Percentiles rank a stretch among this genome's conserved stretches.
Evolutionary conservation across 768 basidiomycete genomes (phyloP).

Genomic region (Omphalotus guepiniiformis): DNA sequence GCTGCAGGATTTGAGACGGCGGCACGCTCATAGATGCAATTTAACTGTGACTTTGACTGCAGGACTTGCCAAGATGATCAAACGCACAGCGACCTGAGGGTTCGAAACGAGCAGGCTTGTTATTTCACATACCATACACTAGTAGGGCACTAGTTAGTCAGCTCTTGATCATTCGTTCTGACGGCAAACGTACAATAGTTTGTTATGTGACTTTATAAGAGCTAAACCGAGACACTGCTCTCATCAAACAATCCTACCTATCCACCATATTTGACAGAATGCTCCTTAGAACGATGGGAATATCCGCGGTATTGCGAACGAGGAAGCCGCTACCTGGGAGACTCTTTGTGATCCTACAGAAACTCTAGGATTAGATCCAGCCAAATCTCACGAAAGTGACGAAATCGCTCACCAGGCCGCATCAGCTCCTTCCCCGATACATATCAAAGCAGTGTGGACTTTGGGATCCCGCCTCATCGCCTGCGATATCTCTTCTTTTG

Average conservation of each 20-base stretch:
- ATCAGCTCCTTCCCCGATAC: constrained; percentile 68
- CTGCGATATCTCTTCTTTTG: constrained; percentile 50
- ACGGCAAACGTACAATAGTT: too few species aligned
- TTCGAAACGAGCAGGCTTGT: too few species aligned
- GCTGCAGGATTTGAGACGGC: too few species aligned
- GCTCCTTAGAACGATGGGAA: constrained; percentile 58
- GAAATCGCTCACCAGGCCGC: constrained; percentile 45
- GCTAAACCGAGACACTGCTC: too few species aligned
- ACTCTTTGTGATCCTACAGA: constrained; percentile 52
- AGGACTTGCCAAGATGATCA: too few species aligned
- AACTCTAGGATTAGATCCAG: background rate
- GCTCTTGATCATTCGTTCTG: too few species aligned
- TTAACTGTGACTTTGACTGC: too few species aligned
- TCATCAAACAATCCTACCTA: background rate
- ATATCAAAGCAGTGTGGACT: constrained; percentile 63
- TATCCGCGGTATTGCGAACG: constrained; percentile 57
- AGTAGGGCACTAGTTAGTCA: too few species aligned
- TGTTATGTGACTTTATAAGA: too few species aligned
- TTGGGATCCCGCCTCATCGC: constrained; percentile 59
- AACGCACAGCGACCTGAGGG: too few species aligned
- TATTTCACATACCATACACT: too few species aligned
- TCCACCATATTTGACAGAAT: constrained; percentile 58
- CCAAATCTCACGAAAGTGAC: background rate
- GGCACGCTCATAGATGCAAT: too few species aligned
- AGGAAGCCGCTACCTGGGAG: constrained; percentile 59